Conservation (phyloP, 495 filamentous ascomycete species). For the Lepraria neglecta region DNA sequence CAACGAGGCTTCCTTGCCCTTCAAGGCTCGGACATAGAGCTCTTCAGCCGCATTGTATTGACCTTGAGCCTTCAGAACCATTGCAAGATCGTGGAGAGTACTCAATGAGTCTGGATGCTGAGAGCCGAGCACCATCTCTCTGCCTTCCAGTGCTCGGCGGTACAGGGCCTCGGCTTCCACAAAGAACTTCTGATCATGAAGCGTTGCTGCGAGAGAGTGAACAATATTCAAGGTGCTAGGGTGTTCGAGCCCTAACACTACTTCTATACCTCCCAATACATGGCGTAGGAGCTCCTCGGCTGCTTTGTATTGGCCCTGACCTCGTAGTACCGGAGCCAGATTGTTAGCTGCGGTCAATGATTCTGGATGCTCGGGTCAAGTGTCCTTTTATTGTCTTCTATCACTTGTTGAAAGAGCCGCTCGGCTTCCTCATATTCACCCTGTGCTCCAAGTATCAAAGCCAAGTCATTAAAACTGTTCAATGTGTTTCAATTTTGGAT, state of each 20-base stretch:
- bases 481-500: too few relatives aligned
- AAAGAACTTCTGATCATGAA: neutral
- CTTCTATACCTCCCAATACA: slow-evolving; percentile 27
- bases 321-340: neutral
- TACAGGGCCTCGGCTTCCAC: slow-evolving; percentile 21
- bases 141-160: slow-evolving; percentile 21
- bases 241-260: slow-evolving; percentile 35
- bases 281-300: slow-evolving; percentile 14
- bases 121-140: neutral
- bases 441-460: too few relatives aligned
- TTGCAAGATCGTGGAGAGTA: slow-evolving; percentile 25
- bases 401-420: too few relatives aligned
- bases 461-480: too few relatives aligned
- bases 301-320: slow-evolving; percentile 11
- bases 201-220: slow-evolving; percentile 12
- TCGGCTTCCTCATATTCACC: too few relatives aligned
- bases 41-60: slow-evolving; percentile 33
- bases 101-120: neutral
- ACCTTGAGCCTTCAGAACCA: slow-evolving; percentile 24
- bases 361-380: too few relatives aligned
- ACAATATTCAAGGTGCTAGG: slow-evolving; percentile 35
- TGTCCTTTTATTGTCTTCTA: too few relatives aligned
- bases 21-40: slow-evolving; percentile 27
- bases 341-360: neutral
- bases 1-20: slow-evolving; percentile 21